Base-by-base conservation (phyloP, 2,329 filamentous ascomycete species). In the Ophiostoma perfectum region DNA sequence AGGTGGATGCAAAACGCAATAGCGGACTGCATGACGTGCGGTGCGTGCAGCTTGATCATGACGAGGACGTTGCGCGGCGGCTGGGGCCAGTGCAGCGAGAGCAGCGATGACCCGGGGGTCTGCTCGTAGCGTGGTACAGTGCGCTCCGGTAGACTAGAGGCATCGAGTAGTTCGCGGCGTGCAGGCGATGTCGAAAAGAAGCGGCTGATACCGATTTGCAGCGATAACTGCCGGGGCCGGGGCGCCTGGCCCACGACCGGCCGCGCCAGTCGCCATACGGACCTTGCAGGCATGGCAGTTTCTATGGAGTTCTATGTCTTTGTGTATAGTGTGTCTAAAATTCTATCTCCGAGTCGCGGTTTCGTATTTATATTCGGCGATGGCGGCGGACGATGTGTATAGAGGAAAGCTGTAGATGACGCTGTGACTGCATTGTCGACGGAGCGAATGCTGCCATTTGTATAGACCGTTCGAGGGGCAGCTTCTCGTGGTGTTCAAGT, bases 1-100 rank as follows among this genome's bases (percentile, higher is more conserved):
- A 97, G 85, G 78, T 98, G 90, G 73, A 86, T 89, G 72, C 84
- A 84, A 70, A 87, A 87, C 70, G 80, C 79, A 72, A 85, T 75
- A 39, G 84, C 83, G 2, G 84, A 83, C 16, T 80, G 76, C 16
- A 80, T 80, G 16, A 87, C 85, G 11, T 83, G 78, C 0, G 83
- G 81, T 0, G 84, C 82, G 71, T 83, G 83, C 65, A 86, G 80
- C 75, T 88, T 88, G 58, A 85, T 84, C 68, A 87, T 83, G 55
- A 88, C 78, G 39, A 88, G 78, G 64, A 87, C 77, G 71, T 87
- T 87, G 66, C 80, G 81, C 47, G 83, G 85, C 1, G 85, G 84
- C 36, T 79, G 77, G 0, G 81, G 81, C 81, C 81, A 86, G 73
- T 83, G 82, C 0, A 88, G 77, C 1, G 84, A 83, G 49, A 88